Conservation (phyloP, 73 alveolate species). For the Paramecium bursaria region DNA sequence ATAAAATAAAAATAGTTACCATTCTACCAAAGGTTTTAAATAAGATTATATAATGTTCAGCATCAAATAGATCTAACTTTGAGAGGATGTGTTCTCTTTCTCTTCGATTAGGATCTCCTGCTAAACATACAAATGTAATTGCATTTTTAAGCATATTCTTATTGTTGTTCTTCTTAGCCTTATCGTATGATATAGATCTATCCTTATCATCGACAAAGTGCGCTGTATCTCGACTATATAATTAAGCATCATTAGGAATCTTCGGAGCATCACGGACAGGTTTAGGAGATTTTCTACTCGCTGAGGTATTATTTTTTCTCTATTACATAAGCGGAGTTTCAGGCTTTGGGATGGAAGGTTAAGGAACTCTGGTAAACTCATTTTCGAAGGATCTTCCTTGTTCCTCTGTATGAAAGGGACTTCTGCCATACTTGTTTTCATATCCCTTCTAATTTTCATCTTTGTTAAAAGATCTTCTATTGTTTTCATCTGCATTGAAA, state of each 20-base stretch:
- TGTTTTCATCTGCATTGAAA: no score
- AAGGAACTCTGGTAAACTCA: not conserved
- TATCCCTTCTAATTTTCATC: not conserved
- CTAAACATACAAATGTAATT: conserved; percentile 72
- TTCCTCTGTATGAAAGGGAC: not conserved
- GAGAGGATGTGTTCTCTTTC: conserved; percentile 68
- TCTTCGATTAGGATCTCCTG: conserved; percentile 75
- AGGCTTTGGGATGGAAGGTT: not conserved
- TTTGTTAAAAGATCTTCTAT: conserved; percentile 5
- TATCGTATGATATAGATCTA: conserved; percentile 43
- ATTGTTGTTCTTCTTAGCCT: conserved; percentile 68
- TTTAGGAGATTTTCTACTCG: conserved; percentile 43
- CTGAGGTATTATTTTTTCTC: not conserved
- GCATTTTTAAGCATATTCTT: conserved; percentile 78
- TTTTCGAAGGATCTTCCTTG: not conserved
- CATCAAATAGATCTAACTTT: conserved; percentile 57
- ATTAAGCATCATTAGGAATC: no score
- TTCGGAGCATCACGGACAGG: conserved; percentile 14
- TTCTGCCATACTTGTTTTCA: not conserved
- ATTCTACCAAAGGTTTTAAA: conserved; percentile 64
- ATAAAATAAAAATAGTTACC: conserved; percentile 30
- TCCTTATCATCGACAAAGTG: conserved; percentile 16
- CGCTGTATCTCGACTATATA: conserved; percentile 49
- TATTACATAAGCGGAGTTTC: not conserved
- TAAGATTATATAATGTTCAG: conserved; percentile 53